Conservation (phyloP, 805 yeast species). For the Candida coquimbonensis region DNA sequence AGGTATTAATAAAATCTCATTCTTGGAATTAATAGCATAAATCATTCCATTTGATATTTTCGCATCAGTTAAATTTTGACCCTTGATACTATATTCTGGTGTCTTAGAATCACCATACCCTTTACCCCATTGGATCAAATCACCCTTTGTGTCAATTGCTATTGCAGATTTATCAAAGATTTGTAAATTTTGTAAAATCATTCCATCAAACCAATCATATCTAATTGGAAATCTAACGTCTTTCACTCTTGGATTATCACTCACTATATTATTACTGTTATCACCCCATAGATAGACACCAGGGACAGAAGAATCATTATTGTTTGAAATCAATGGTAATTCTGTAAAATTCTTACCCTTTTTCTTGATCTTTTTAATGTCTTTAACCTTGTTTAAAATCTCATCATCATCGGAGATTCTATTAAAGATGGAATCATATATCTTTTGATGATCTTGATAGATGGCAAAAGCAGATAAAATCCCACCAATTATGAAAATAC, state of each 20-base stretch:
- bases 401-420: conserved; percentile 17
- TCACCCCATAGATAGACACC: conserved; percentile 65
- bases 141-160: conserved; percentile 64
- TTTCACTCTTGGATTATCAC: conserved; percentile 20
- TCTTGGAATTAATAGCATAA: conserved; percentile 37
- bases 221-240: conserved; percentile 50
- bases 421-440: conserved; percentile 3
- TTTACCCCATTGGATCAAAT: conserved; percentile 66
- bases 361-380: conserved; percentile 18
- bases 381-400: conserved; percentile 25
- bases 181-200: conserved; percentile 48
- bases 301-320: conserved; percentile 36
- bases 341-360: conserved; percentile 15
- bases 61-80: conserved; percentile 37
- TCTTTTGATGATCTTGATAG: conserved; percentile 5
- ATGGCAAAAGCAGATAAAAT: conserved; percentile 2
- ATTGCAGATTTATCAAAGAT: conserved; percentile 36
- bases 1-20: conserved; percentile 31
- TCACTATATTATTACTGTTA: conserved; percentile 33
- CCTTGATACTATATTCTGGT: conserved; percentile 36
- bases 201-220: conserved; percentile 55
- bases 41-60: conserved; percentile 47
- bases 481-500: conserved; percentile 9
- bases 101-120: conserved; percentile 25
- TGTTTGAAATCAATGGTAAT: conserved; percentile 26